phyloP scores from a whole-genome alignment of 768 basidiomycete species.

The Daedaleopsis sinensis region DNA sequence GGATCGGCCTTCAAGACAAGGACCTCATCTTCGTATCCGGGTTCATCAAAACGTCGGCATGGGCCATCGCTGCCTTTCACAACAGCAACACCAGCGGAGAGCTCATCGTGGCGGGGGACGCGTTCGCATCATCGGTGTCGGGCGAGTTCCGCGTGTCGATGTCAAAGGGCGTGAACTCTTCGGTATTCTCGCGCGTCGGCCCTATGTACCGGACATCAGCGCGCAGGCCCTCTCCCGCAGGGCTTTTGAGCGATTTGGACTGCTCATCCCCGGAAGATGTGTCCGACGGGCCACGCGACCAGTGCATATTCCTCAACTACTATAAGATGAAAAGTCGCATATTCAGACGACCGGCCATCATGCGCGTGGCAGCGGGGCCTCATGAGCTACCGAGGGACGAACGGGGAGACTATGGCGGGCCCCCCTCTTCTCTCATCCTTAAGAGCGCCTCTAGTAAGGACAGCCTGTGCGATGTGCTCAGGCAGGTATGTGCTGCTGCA shows the following conservation, averaged over 20 bases:
- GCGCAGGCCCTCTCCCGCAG: too few relatives aligned
- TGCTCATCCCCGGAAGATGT: background rate
- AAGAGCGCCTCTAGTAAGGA: too few relatives aligned
- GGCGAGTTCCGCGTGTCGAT: slow-evolving; percentile 1
- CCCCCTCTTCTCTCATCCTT: too few relatives aligned
- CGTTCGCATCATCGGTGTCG: background rate
- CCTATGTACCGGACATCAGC: background rate
- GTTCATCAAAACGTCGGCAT: background rate
- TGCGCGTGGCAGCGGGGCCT: too few relatives aligned
- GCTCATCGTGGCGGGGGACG: background rate
- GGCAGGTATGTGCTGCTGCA: too few relatives aligned
- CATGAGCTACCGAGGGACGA: too few relatives aligned
- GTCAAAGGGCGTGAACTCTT: background rate
- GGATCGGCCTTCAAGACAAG: background rate
- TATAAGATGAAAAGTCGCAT: too few relatives aligned
- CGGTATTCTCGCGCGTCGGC: background rate
- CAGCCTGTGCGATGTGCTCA: too few relatives aligned
- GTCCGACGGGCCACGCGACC: background rate
- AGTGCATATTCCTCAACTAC: slow-evolving; percentile 19
- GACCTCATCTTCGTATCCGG: slow-evolving; percentile 11
- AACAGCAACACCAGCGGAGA: background rate
- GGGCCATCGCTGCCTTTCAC: slow-evolving; percentile 5
- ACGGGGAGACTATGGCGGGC: too few relatives aligned
- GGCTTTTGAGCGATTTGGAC: background rate
- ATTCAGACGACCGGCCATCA: too few relatives aligned